Conservation (phyloP, 495 filamentous ascomycete genomes). For the Aspergillus funiculosus region DNA sequence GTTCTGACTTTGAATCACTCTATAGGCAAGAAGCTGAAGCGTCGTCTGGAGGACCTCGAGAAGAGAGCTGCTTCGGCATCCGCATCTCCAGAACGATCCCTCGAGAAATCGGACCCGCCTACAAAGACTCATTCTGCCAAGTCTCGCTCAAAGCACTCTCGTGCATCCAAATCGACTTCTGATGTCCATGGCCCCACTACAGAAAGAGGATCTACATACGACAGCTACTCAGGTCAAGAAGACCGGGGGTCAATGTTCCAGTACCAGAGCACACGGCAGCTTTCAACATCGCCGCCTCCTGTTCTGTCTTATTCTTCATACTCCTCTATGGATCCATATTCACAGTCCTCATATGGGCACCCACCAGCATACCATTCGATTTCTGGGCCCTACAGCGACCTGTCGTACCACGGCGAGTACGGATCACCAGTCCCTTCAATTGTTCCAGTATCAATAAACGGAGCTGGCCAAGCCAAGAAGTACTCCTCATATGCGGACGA, state of each 20-base stretch:
- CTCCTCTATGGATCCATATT: constrained; percentile 59
- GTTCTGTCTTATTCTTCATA: constrained; percentile 69
- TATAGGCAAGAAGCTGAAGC: constrained; percentile 97
- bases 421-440: constrained; percentile 55
- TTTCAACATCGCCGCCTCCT: constrained; percentile 65
- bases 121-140: constrained; percentile 40
- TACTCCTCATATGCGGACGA: constrained; percentile 46
- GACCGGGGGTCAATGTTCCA: constrained; percentile 51
- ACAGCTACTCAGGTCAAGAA: constrained; percentile 41
- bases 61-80: constrained; percentile 82
- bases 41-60: constrained; percentile 92
- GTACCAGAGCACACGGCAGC: constrained; percentile 65
- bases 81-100: constrained; percentile 59
- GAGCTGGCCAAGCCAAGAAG: constrained; percentile 44
- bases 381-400: constrained; percentile 50
- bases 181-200: constrained; percentile 33
- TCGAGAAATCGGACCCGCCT: constrained; percentile 43
- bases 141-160: constrained; percentile 39
- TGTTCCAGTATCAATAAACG: constrained; percentile 57
- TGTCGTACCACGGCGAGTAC: constrained; percentile 56
- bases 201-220: constrained; percentile 28
- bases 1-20: neutral
- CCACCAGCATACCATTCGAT: constrained; percentile 62
- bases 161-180: constrained; percentile 35
- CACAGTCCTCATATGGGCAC: constrained; percentile 57